phyloP scores from a whole-genome alignment of 2,329 filamentous ascomycete genomes.

The Venturia pyrina region DNA sequence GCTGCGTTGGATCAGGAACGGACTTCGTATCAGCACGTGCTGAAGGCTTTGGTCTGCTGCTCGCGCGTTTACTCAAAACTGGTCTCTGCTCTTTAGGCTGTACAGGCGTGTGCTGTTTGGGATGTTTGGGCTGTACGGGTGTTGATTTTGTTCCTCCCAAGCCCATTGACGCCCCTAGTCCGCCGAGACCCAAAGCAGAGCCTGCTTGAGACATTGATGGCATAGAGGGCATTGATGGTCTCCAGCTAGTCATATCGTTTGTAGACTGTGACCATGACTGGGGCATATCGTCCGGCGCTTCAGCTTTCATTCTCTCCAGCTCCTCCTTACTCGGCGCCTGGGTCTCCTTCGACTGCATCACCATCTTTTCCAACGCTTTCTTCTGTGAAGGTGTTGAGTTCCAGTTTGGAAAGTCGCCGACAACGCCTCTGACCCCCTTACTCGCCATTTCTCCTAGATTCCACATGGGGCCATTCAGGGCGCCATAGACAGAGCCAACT shows the following conservation, averaged over 20 bases:
- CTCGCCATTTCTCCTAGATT: constrained; percentile 27
- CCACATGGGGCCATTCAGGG: constrained; percentile 27
- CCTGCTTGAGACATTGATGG: constrained; percentile 13
- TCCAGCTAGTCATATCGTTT: constrained; percentile 25
- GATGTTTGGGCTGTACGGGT: background rate
- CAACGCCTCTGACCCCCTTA: constrained; percentile 23
- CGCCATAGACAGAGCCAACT: constrained; percentile 26
- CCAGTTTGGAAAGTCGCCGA: constrained; percentile 27
- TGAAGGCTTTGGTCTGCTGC: background rate
- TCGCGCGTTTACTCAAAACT: background rate
- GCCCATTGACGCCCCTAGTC: background rate
- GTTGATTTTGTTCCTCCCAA: background rate
- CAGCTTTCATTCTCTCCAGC: constrained; percentile 24
- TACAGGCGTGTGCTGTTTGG: background rate
- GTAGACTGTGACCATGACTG: constrained; percentile 24
- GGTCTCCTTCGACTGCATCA: constrained; percentile 6
- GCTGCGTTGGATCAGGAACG: background rate
- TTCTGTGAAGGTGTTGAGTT: constrained; percentile 25
- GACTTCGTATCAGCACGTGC: background rate
- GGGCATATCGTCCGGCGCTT: constrained; percentile 24
- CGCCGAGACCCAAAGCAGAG: constrained; percentile 1
- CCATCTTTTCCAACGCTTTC: constrained; percentile 19
- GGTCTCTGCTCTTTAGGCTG: background rate
- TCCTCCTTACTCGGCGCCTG: constrained; percentile 9
- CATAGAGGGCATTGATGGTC: constrained; percentile 22